These are phyloP conservation scores for Daldinia vernicosa DNA, from an alignment of 495 filamentous ascomycete genomes.

Conservation along the genomic window DNA sequence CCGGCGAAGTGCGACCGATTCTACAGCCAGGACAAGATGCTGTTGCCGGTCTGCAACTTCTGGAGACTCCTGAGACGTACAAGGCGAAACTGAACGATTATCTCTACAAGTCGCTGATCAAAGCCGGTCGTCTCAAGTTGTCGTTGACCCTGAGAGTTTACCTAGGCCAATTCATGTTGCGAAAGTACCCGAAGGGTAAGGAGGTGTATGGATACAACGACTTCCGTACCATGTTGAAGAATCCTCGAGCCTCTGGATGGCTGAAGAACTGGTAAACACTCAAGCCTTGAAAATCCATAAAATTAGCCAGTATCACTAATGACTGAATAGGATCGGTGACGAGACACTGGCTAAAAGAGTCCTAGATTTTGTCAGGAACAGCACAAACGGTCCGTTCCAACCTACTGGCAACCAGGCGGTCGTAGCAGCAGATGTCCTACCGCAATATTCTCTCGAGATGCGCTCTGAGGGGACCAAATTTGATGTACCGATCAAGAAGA, in stretches of 20 bases:
- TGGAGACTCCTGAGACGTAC: slow-evolving; percentile 11
- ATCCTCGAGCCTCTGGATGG: slow-evolving; percentile 44
- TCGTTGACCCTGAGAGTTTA: slow-evolving; percentile 64
- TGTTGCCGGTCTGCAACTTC: not conserved
- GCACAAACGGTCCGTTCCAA: slow-evolving; percentile 24
- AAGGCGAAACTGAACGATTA: slow-evolving; percentile 23
- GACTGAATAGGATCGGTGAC: slow-evolving; percentile 30
- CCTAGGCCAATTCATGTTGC: slow-evolving; percentile 64
- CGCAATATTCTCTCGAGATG: slow-evolving; percentile 37
- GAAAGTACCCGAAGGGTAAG: slow-evolving; percentile 53
- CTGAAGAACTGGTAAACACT: slow-evolving; percentile 51
- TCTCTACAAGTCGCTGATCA: slow-evolving; percentile 36
- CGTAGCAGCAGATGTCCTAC: slow-evolving; percentile 28
- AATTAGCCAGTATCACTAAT: slow-evolving; percentile 20
- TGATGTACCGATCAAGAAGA: slow-evolving; percentile 23
- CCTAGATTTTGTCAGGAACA: slow-evolving; percentile 41
- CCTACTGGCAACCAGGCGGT: slow-evolving; percentile 41
- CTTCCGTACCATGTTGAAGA: slow-evolving; percentile 58
- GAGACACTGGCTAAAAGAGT: slow-evolving; percentile 32
- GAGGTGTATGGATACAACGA: slow-evolving; percentile 56
- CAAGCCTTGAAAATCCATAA: not conserved
- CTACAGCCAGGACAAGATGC: slow-evolving; percentile 5
- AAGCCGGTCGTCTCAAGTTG: slow-evolving; percentile 39
- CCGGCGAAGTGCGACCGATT: slow-evolving; percentile 15
- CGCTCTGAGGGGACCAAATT: slow-evolving; percentile 27